Base-by-base conservation (phyloP, 441 rosid genomes). In the Mallotus repandus region DNA sequence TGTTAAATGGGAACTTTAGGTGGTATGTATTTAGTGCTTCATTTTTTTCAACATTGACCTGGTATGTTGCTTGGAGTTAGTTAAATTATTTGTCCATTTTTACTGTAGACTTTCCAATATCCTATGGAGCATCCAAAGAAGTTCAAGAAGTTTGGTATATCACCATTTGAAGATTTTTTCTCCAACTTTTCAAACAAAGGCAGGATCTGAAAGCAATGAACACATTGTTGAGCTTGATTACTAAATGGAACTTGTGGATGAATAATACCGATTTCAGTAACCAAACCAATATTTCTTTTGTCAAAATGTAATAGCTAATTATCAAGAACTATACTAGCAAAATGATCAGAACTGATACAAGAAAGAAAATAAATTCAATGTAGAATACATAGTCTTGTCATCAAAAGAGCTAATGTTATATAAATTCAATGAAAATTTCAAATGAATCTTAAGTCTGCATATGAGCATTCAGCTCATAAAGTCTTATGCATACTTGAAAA, bases 401-500 rank as follows among this genome's bases (percentile, higher is more conserved):
- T 7, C 48, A 32, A 25, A 35, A 16, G 15, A 63, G 45, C 45
- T 29, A 68, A 55, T 18, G 12, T 56, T 70, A 54, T 16, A 59
- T 14, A 71, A 38, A 43, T 53, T 56, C 21, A 62, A 21, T 14
- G 29, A 53, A 29, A 57, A 12, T 16, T 50, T 35, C 6, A 19
- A 72, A 62, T 41, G 55, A 18, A 72, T 68, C 66, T 63, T 11
- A 21, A 77, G 89, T 97, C 93, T 87, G 94, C 55, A 90, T 91
- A 83, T 88, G 81, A 72, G 76, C 82, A 84, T 92, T 87, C 58
- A 94, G 84, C 83, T 94, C 96, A 46, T 87, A 86, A 76, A 88
- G 81, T 64, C 96, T 70, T 3, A 29, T 2, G 92, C 97, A 75
- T 89, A 92, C 84, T 97, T 91, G 83, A 82, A 82, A 56, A 78